These are phyloP conservation scores for Cladorrhinum sp. DNA, from an alignment of 2,329 filamentous ascomycete species.

Conservation along the genomic window DNA sequence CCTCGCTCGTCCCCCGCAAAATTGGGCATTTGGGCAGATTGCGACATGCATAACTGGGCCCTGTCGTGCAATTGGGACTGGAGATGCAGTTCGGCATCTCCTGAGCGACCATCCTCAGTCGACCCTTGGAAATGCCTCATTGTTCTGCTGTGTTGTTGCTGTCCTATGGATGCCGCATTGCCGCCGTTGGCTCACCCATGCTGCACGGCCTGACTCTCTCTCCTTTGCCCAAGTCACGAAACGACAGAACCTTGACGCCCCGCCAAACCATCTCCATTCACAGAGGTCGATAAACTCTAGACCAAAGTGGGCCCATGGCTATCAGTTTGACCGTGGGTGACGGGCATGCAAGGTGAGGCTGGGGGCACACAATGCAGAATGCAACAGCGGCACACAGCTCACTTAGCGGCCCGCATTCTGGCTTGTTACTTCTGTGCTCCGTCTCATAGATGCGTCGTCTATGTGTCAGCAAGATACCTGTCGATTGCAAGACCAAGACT, in stretches of 20 bases:
- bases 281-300: background rate
- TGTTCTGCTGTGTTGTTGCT: background rate
- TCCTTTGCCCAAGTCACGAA: background rate
- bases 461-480: slow-evolving; percentile 12
- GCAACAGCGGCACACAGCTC: slow-evolving; percentile 22
- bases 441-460: background rate
- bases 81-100: background rate
- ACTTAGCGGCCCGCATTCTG: slow-evolving; percentile 15
- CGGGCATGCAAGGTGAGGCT: slow-evolving; percentile 19
- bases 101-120: background rate
- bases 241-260: background rate
- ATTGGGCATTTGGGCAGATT: slow-evolving; percentile 19
- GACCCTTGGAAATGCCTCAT: slow-evolving; percentile 13
- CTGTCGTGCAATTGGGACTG: slow-evolving; percentile 11
- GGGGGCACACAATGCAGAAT: slow-evolving; percentile 16
- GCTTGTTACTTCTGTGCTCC: slow-evolving; percentile 1
- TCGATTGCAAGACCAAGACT: background rate
- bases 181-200: background rate
- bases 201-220: background rate
- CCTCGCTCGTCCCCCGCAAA: slow-evolving; percentile 3
- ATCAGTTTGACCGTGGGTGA: slow-evolving; percentile 3
- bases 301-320: slow-evolving; percentile 1
- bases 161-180: background rate
- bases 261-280: background rate
- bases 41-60: slow-evolving; percentile 16